Evolutionary conservation across 2,329 filamentous ascomycete species (phyloP).

Genomic region (Paracamarosporium sp.): DNA sequence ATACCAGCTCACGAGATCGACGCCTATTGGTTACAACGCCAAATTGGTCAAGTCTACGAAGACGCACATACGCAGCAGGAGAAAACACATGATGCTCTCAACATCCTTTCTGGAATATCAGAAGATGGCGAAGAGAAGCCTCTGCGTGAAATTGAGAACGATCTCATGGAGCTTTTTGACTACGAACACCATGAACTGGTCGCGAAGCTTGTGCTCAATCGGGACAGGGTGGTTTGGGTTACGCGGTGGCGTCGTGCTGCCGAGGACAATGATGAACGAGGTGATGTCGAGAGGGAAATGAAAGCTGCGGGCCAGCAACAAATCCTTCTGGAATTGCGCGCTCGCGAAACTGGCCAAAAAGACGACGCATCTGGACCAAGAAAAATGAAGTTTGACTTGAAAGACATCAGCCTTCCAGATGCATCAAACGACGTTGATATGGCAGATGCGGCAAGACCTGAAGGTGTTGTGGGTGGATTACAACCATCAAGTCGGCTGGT

Average conservation of each 20-base stretch:
- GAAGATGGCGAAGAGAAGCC: constrained; percentile 82
- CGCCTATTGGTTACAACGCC: constrained; percentile 94
- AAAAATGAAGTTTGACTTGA: constrained; percentile 82
- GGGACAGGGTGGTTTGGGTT: constrained; percentile 94
- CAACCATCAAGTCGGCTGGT: constrained; percentile 88
- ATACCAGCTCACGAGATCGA: constrained; percentile 91
- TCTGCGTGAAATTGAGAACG: constrained; percentile 94
- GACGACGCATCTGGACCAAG: constrained; percentile 66
- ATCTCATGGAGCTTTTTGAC: constrained; percentile 97
- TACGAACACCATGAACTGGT: constrained; percentile 96
- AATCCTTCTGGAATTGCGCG: constrained; percentile 87
- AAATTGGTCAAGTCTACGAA: constrained; percentile 85
- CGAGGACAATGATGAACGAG: constrained; percentile 74
- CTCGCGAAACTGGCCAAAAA: constrained; percentile 68
- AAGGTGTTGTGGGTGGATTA: constrained; percentile 75
- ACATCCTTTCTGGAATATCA: constrained; percentile 78
- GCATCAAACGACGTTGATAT: constrained; percentile 59
- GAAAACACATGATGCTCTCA: constrained; percentile 84
- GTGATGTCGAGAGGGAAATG: constrained; percentile 88
- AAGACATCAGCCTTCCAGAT: constrained; percentile 83
- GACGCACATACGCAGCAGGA: constrained; percentile 94
- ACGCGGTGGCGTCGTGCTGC: constrained; percentile 85
- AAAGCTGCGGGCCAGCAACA: constrained; percentile 82
- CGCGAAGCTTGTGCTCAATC: constrained; percentile 86
- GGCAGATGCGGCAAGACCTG: constrained; percentile 47